phyloP scores from a whole-genome alignment of 108 stramenopile species.

The Ochromonas danica region DNA sequence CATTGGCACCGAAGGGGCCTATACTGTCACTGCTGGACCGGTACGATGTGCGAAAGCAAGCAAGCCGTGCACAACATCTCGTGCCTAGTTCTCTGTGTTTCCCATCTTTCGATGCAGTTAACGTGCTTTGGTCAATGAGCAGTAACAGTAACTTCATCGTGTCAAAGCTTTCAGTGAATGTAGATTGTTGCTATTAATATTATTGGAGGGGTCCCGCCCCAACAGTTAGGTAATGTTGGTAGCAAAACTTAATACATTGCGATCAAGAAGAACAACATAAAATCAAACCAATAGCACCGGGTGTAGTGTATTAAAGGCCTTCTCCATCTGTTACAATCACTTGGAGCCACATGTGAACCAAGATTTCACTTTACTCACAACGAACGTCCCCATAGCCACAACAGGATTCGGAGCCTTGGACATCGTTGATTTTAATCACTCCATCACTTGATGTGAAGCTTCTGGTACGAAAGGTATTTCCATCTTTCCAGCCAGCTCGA shows the following conservation, averaged over 20 bases:
- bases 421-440: constrained; percentile 17
- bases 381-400: constrained; percentile 4
- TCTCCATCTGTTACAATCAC: constrained; percentile 5
- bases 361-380: constrained; percentile 2
- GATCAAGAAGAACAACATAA: background rate
- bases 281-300: constrained; percentile 10
- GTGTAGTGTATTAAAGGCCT: constrained; percentile 5
- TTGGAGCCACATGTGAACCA: background rate
- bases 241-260: constrained; percentile 1
- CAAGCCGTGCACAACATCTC: no score
- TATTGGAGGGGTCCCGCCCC: no score
- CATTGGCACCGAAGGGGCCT: no score
- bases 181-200: no score
- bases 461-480: constrained; percentile 6
- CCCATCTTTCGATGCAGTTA: no score
- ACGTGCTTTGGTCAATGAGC: no score
- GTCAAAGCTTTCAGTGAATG: no score
- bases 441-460: constrained; percentile 15
- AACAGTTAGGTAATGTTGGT: no score
- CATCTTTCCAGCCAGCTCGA: constrained; percentile 13
- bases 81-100: no score
- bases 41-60: no score
- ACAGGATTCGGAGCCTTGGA: constrained; percentile 13
- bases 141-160: no score
- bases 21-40: no score